Evolutionary conservation across 257 asterid species (phyloP), one percentile per base, ranked within the genome.

Genomic region (Galeopsis tetrahit): DNA sequence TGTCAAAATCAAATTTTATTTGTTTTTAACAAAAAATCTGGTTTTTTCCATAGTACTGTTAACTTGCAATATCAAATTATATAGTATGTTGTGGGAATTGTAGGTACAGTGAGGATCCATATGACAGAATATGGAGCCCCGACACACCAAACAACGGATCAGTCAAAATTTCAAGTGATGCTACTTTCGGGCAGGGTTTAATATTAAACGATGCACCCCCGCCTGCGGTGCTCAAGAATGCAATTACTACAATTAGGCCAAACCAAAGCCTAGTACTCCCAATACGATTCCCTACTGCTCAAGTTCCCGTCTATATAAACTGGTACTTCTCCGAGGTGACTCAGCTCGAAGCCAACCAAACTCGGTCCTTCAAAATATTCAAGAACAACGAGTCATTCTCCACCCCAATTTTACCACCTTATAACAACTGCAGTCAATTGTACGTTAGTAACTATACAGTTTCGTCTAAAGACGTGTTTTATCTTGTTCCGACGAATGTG

Each of bases 71-170:
- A 21, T 21, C 28, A 0, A 21, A 21, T 21, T 21, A 21, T n/a
- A n/a, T n/a, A n/a, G n/a, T 44, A 46, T 4, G 2, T 43, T 51
- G 58, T 58, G 0, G 69, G 32, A 21, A 14, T 46, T 46, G 17
- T 56, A 80, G 84, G 39, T 77, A 0, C 17, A 36, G 38, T 0
- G 75, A 80, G 15, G 95, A 89, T 71, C 17, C 13, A 0, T 89
- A 85, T 14, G 94, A 85, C 74, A 69, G 96, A 69, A 34, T 89
- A 73, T 89, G 96, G 96, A n/a, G 0, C 2, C 85, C 84, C 1
- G 76, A 4, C 7, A 6, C 5, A 2, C 68, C 42, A 3, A 57
- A 75, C 1, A 52, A 17, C 2, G 86, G 80, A 21, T 2, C 55
- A 10, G 36, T 36, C 35, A n/a, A 64, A n/a, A 71, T 82, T 7